Evolutionary conservation across 192 early-diverging fungal genomes (phyloP).

Genomic region (Coemansia sp.): DNA sequence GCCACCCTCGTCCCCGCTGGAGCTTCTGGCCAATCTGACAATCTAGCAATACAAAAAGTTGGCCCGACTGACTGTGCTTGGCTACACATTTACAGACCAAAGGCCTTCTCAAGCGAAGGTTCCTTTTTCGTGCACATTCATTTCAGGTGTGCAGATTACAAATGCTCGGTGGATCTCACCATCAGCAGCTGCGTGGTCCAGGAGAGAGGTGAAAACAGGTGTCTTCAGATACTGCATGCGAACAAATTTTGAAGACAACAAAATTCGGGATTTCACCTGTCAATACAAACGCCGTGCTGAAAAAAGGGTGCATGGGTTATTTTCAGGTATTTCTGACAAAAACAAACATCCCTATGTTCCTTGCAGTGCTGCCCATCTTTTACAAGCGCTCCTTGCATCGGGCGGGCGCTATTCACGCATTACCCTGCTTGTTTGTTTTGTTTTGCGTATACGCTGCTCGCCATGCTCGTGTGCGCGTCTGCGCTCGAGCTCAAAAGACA

Average conservation of each 20-base stretch:
- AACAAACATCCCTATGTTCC: background rate
- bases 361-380: background rate
- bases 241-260: background rate
- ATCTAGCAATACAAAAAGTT: background rate
- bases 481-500: background rate
- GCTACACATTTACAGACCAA: background rate
- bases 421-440: background rate
- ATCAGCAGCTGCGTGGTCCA: background rate
- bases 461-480: background rate
- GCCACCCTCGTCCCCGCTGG: background rate
- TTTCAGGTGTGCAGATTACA: background rate
- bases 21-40: background rate
- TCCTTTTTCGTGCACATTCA: background rate
- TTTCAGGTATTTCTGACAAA: background rate
- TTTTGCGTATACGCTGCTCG: background rate
- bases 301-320: background rate
- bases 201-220: background rate
- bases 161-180: background rate
- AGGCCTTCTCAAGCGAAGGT: background rate
- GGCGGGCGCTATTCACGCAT: constrained; percentile 1
- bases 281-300: background rate
- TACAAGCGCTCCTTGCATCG: background rate
- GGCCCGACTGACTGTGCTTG: background rate
- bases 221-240: background rate
- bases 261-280: background rate